Evolutionary conservation across 768 basidiomycete genomes (phyloP).

Genomic region (Lyophyllum shimeji): DNA sequence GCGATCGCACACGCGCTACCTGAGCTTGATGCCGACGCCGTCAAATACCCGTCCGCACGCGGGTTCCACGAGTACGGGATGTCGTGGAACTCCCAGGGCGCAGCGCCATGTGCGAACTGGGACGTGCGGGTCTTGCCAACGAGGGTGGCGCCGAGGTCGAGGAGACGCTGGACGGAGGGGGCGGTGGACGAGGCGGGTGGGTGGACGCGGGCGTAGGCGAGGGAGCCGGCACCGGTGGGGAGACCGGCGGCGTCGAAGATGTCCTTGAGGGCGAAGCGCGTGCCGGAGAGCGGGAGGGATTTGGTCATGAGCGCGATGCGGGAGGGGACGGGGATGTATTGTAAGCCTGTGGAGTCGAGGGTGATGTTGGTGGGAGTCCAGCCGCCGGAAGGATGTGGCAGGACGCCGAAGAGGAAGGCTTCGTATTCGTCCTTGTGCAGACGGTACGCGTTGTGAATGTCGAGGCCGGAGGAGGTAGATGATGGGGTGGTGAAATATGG

Average conservation of each 20-base stretch:
- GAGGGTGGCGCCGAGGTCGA: conserved; percentile 47
- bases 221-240: conserved; percentile 34
- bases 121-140: conserved; percentile 56
- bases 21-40: conserved; percentile 36
- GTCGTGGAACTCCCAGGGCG: conserved; percentile 38
- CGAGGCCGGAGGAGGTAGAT: background rate
- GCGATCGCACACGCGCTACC: conserved; percentile 40
- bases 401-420: conserved; percentile 41
- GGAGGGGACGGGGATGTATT: conserved; percentile 50
- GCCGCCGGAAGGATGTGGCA: conserved; percentile 34
- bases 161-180: conserved; percentile 42
- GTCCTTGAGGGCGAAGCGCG: conserved; percentile 50
- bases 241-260: conserved; percentile 34
- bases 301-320: conserved; percentile 35
- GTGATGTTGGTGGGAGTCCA: conserved; percentile 33
- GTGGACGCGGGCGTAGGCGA: conserved; percentile 31
- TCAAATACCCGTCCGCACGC: conserved; percentile 35
- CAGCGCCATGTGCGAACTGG: conserved; percentile 49
- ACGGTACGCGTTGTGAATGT: conserved; percentile 31
- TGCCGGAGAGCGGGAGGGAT: conserved; percentile 38
- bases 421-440: conserved; percentile 43
- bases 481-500: conserved; percentile 25
- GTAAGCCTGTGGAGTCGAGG: conserved; percentile 18
- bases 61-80: conserved; percentile 38
- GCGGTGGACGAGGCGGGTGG: conserved; percentile 34